These are phyloP conservation scores for Agrocybe pediades DNA, from an alignment of 768 basidiomycete species.

Conservation along the genomic window DNA sequence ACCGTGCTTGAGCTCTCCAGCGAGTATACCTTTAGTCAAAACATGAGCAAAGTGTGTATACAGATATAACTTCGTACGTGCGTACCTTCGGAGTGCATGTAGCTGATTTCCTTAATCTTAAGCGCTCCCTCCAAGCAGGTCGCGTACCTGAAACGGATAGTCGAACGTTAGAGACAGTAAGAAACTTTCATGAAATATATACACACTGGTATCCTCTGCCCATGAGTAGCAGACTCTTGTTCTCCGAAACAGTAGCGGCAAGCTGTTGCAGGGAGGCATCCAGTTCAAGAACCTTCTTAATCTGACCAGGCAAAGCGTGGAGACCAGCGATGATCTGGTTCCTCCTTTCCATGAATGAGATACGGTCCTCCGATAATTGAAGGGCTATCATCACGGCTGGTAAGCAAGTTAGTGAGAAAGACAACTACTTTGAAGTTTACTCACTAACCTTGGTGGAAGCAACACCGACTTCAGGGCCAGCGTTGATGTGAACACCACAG, in stretches of 20 bases:
- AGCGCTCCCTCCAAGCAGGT: conserved; percentile 98
- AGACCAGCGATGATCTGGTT: conserved; percentile 93
- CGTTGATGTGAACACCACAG: conserved; percentile 99
- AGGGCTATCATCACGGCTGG: conserved; percentile 97
- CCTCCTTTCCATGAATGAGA: conserved; percentile 88
- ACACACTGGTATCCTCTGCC: conserved; percentile 95
- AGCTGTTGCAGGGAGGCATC: conserved; percentile 81
- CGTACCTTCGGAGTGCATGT: conserved; percentile 81
- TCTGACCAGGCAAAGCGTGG: conserved; percentile 86
- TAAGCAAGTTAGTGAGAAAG: conserved; percentile 8
- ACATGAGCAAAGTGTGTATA: conserved; percentile 3
- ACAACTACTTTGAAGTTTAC: neutral
- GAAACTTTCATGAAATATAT: conserved; percentile 4
- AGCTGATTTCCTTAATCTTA: conserved; percentile 99
- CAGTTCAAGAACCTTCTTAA: conserved; percentile 81
- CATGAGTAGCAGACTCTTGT: conserved; percentile 93
- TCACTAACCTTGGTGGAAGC: conserved; percentile 88
- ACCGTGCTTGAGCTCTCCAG: conserved; percentile 98
- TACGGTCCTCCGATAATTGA: conserved; percentile 95
- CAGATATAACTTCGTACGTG: neutral
- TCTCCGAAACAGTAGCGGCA: conserved; percentile 76
- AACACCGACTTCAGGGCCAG: conserved; percentile 98
- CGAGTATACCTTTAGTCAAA: conserved; percentile 75
- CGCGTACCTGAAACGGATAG: conserved; percentile 64
- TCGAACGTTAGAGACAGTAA: neutral